Base-by-base conservation (phyloP, 176 grass and related monocot species). In the Coix lacrymajobi region DNA sequence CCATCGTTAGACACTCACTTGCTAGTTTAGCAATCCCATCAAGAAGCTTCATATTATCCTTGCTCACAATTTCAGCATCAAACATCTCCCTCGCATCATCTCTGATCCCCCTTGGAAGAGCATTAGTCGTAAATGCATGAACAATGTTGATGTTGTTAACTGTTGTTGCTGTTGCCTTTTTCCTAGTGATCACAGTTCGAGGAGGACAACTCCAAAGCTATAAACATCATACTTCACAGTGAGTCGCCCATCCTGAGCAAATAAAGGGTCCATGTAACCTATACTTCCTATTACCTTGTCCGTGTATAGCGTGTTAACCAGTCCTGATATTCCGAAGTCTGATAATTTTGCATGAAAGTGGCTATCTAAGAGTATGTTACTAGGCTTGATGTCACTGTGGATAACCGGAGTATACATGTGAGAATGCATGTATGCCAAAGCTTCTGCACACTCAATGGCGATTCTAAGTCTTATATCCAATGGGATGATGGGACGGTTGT, bases 151-250 rank as follows among this genome's bases (percentile, higher is more conserved):
- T 30, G 2, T 49, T 25, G 7, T 9, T 4, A 2, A 3, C 2
- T 8, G 12, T 17, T 54, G 69, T 4, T 1, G 1, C 2, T 8
- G 12, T 17, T 54, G 69, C 70, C 69, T 49, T 74, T 49, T 64
- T 83, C 22, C 58, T 34, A 2, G 57, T 71, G 0, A 82, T 82
- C 26, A 82, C 26, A 82, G 13, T 82, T 82, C 67, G 2, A 82
- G 0, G 1, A 82, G 61, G 8, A 63, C 28, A 31, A 15, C 61
- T 31, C 61, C 28, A 16, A 63, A 63, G 5, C 61, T 63, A 26
- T 63, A 63, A 16, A 31, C 28, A 63, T 63, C 61, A 31, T 14
- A 3, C 28, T 63, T 63, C 0, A 9, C 10, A 14, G 61, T 63
- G 28, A 16, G 1, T 7, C 4, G 13, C 0, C 61, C 61, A 26